phyloP scores from a whole-genome alignment of 2,329 filamentous ascomycete genomes.

The Emergomyces orientalis region DNA sequence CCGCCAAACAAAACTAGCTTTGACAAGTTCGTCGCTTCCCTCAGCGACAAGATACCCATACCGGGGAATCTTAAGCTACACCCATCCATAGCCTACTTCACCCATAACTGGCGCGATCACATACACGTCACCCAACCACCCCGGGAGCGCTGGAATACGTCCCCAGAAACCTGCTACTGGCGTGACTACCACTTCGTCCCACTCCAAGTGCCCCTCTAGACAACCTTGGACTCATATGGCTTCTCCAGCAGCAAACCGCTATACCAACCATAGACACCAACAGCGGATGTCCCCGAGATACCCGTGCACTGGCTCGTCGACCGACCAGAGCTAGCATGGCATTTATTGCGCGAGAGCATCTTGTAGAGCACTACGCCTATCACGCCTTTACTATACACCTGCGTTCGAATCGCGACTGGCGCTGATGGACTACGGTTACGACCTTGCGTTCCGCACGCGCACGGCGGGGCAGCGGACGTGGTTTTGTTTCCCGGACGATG shows the following conservation, averaged over 20 bases:
- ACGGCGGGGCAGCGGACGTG: neutral
- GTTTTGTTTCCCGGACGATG: neutral
- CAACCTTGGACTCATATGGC: neutral
- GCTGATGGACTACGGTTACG: neutral
- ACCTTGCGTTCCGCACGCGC: neutral
- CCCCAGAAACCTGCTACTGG: neutral
- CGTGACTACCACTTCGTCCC: too few relatives aligned
- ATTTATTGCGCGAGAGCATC: neutral
- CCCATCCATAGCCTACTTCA: neutral
- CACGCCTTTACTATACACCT: neutral
- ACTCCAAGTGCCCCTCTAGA: too few relatives aligned
- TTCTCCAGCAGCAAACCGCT: slow-evolving; percentile 22
- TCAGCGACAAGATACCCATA: neutral
- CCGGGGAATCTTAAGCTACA: neutral
- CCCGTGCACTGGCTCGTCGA: neutral
- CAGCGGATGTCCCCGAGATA: slow-evolving; percentile 21
- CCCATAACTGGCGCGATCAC: neutral
- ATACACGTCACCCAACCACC: neutral
- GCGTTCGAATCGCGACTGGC: neutral
- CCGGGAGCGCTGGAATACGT: neutral
- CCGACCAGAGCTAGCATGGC: neutral
- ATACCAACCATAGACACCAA: slow-evolving; percentile 37
- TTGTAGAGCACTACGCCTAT: neutral
- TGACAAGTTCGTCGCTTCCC: neutral
- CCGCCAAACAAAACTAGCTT: too few relatives aligned